Evolutionary conservation across 1,284 basidiomycete species (phyloP), one percentile per base, ranked within the genome.

Genomic region (Ganoderma boninense): DNA sequence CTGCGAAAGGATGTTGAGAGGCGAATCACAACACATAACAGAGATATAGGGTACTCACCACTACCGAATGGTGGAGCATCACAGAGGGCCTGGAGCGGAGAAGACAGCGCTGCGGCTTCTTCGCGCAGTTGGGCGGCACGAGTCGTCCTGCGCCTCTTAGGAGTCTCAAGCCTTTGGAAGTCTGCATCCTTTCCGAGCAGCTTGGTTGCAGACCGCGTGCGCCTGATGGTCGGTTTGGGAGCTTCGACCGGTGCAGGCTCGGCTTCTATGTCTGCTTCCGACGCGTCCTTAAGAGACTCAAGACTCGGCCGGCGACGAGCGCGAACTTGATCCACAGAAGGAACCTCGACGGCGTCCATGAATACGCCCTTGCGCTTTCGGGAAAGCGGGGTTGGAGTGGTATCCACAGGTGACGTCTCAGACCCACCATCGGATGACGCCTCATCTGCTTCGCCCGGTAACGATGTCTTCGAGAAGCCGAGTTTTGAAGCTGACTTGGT

Each of bases 271-370:
- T 49, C 10, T 40, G 46, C n/a, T 13, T 42, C 35, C 20, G 35
- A 42, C 32, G 49, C 13, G 8, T 49, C 18, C 11, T 11, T 23
- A 18, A 60, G 20, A 23, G 35, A 38, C 35, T 62, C 40, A 5
- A 43, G 14, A 40, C 60, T 62, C 35, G n/a, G 26, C 14, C 60
- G 38, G n/a, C 60, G 38, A 18, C 60, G 42, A 23, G 38, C 38
- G 42, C 40, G 60, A 8, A 77, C 63, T 7, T 71, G 62, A 23
- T 62, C 40, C 63, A 71, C 66, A 2, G 70, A 67, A 42, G 87
- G 87, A 52, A 90, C 82, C 65, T 87, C 84, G 8, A 90, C 89
- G 2, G 85, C 85, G 29, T 91, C 90, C 79, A 90, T 80, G 71
- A 88, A 76, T 4, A 84, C 75, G 32, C 86, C 79, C 77, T 84